phyloP scores from a whole-genome alignment of 2,329 filamentous ascomycete genomes.

The Hansfordia pulvinata region DNA sequence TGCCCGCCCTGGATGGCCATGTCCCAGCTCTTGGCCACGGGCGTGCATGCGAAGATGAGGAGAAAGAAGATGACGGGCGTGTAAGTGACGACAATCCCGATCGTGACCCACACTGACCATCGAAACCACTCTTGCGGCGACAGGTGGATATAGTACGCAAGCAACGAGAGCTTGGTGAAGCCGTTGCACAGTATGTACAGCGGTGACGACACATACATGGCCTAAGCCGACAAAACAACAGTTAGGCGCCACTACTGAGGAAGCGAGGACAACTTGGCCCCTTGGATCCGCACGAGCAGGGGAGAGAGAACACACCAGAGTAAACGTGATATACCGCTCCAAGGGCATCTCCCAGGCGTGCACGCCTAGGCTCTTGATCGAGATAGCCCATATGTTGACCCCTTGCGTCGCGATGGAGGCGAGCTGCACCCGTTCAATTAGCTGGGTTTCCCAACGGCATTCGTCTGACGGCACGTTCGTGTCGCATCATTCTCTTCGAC shows the following conservation, averaged over 20 bases:
- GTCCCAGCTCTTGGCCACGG: constrained; percentile 10
- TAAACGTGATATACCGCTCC: constrained; percentile 3
- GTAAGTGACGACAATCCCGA: constrained; percentile 9
- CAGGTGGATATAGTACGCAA: constrained; percentile 12
- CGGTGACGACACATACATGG: constrained; percentile 4
- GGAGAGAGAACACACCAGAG: constrained; percentile 3
- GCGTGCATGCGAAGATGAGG: constrained; percentile 13
- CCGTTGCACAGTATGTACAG: constrained; percentile 11
- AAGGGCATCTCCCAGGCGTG: constrained; percentile 9
- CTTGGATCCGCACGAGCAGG: neutral
- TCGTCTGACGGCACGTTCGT: neutral
- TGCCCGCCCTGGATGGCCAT: constrained; percentile 5
- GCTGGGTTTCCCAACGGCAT: too few species aligned
- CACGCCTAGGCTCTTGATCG: neutral
- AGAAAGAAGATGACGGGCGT: constrained; percentile 11
- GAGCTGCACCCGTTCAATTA: too few species aligned
- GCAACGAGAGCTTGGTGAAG: constrained; percentile 14
- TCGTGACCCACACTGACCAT: constrained; percentile 7
- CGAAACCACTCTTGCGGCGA: constrained; percentile 11
- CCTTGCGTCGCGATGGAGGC: neutral
- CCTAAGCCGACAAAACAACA: too few species aligned
- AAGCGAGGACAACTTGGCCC: neutral
- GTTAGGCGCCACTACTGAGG: too few species aligned
- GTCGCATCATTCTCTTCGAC: neutral
- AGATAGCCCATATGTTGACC: constrained; percentile 1